Evolutionary conservation across 805 yeast genomes (phyloP), one percentile per base, ranked within the genome.

Genomic region (Saturnispora silvae): DNA sequence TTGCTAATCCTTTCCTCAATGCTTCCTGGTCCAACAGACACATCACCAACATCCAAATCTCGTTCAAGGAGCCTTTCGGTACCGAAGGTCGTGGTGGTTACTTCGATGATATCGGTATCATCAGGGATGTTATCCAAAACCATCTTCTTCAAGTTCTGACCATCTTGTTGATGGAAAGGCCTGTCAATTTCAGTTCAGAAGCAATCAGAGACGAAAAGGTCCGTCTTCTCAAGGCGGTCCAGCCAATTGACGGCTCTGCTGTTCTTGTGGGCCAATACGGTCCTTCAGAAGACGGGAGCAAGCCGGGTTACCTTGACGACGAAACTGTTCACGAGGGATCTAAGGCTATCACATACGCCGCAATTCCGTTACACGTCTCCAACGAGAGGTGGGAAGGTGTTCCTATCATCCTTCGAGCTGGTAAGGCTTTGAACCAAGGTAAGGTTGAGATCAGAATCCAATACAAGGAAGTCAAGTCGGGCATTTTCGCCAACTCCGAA

Each of bases 71-170:
- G 65, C 84, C 92, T n/a, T 92, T 92, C 51, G 98, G 98, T 39
- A 92, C 98, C 28, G 96, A 92, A 64, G 98, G 98, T 40, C 77
- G 98, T 57, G 98, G 98, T 49, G 98, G 98, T 27, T 92, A 92
- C 66, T 92, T 92, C 54, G 97, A 92, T 62, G 68, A 70, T 39
- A 85, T 87, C 53, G 98, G 98, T 41, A 92, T 92, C 56, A 82
- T 92, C 49, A 77, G 98, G 61, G 98, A 92, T 56, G 97, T 92
- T 33, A 89, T 92, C 85, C 98, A 92, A 67, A 92, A 92, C 70
- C 98, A 92, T 64, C 63, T 92, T 51, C 68, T 89, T 54, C 98
- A 92, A 66, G 94, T 89, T 17, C 65, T 92, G 55, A 87, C 97
- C 5, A 61, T 92, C 39, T 65, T 89, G 43, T 83, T 96, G 37